Evolutionary conservation across 2,329 filamentous ascomycete species (phyloP).

Genomic region (Botryosphaeria dothidea): DNA sequence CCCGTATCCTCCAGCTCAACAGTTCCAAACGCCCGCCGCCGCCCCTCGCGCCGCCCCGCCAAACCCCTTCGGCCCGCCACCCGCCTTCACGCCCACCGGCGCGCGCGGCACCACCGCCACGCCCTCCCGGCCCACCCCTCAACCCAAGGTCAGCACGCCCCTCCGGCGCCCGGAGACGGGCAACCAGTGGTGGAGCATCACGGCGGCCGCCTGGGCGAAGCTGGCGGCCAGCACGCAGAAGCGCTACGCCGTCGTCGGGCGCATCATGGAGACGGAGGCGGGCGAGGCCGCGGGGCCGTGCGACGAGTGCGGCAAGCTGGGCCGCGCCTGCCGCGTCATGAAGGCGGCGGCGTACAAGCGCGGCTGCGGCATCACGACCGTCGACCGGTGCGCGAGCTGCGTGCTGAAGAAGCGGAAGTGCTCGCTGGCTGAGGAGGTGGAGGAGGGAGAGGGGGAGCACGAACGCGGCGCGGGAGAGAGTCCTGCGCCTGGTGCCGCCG

Average conservation of each 20-base stretch:
- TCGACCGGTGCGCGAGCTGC: neutral
- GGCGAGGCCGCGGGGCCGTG: neutral
- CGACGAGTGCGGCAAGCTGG: neutral
- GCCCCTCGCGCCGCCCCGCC: too few relatives aligned
- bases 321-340: neutral
- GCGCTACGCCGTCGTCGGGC: neutral
- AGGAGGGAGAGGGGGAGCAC: too few relatives aligned
- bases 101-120: neutral
- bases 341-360: neutral
- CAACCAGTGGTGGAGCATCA: neutral
- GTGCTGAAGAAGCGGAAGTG: too few relatives aligned
- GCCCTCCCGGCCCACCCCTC: neutral
- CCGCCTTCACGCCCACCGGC: too few relatives aligned
- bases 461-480: too few relatives aligned
- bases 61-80: too few relatives aligned
- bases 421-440: too few relatives aligned
- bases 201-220: neutral
- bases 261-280: neutral
- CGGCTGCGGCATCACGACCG: neutral
- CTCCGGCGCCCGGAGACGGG: neutral
- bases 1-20: too few relatives aligned
- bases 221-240: neutral
- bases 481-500: too few relatives aligned
- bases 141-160: neutral
- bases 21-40: too few relatives aligned